Conservation (phyloP, 768 basidiomycete species). For the Panellus pusillus region DNA sequence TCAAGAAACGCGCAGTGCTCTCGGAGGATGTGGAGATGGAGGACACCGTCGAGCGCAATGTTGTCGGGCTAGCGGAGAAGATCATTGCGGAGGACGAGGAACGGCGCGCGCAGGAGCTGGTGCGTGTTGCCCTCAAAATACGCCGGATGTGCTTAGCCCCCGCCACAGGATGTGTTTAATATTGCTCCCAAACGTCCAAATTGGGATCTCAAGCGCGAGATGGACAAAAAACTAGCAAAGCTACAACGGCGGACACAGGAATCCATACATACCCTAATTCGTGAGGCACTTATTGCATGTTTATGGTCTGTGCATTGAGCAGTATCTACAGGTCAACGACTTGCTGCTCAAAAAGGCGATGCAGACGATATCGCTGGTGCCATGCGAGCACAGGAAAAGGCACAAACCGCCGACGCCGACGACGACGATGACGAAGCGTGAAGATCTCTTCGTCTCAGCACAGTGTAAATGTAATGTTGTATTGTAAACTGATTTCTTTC, state of each 20-base stretch:
- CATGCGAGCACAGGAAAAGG: conserved; percentile 74
- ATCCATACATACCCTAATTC: conserved; percentile 88
- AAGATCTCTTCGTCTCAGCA: conserved; percentile 8
- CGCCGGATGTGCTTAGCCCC: conserved; percentile 3
- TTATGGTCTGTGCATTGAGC: not conserved
- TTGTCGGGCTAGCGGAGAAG: conserved; percentile 78
- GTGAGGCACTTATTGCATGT: conserved; percentile 47
- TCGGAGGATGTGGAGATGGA: conserved; percentile 55
- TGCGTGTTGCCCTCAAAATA: conserved; percentile 35
- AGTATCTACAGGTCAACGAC: conserved; percentile 60
- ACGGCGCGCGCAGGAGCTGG: conserved; percentile 83
- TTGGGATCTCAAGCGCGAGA: conserved; percentile 94
- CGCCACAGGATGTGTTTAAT: conserved; percentile 83
- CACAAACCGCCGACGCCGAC: conserved; percentile 50
- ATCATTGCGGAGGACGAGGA: conserved; percentile 88
- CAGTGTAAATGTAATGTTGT: conserved; percentile 18
- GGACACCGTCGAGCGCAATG: conserved; percentile 87
- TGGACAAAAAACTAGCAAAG: conserved; percentile 85
- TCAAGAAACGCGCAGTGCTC: conserved; percentile 59
- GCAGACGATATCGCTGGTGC: conserved; percentile 80
- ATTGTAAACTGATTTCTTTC: not conserved
- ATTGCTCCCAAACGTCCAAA: conserved; percentile 97
- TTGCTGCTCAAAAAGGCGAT: conserved; percentile 76
- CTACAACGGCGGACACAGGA: conserved; percentile 92
- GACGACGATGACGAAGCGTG: conserved; percentile 59